phyloP scores from a whole-genome alignment of 305 asterid species.

The Fraxinus nigra region DNA sequence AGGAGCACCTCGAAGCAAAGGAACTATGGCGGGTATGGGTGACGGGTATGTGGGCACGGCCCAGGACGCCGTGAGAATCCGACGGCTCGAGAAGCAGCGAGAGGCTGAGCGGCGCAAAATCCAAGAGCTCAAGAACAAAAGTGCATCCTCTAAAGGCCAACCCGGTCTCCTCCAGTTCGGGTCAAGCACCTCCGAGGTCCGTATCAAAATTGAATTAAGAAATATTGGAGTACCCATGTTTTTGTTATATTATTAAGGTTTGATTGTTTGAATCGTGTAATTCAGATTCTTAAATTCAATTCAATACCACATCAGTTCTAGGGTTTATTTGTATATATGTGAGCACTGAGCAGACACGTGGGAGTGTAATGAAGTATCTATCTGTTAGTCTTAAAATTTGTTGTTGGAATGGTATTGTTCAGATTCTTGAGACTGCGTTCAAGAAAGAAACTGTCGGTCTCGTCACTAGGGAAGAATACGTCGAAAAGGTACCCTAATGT shows the following conservation, averaged over 20 bases:
- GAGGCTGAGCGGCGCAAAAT: conserved; percentile 95
- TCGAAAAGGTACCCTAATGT: conserved; percentile 65
- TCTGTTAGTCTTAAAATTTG: neutral
- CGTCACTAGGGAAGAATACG: conserved; percentile 90
- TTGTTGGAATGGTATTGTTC: conserved; percentile 16
- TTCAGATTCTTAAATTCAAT: neutral
- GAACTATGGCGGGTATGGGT: conserved; percentile 94
- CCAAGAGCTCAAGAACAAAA: conserved; percentile 87
- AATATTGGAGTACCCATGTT: neutral
- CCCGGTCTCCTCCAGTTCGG: conserved; percentile 96
- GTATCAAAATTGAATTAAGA: neutral
- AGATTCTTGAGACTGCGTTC: conserved; percentile 93
- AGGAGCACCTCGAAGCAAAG: neutral
- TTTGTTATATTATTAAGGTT: neutral
- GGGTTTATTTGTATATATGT: neutral
- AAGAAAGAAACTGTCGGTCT: conserved; percentile 98
- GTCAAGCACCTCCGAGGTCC: conserved; percentile 89
- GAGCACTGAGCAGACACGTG: neutral
- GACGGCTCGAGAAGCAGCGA: conserved; percentile 94
- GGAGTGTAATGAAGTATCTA: neutral
- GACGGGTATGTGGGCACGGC: conserved; percentile 98
- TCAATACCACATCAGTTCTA: neutral
- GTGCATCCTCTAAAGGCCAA: conserved; percentile 73
- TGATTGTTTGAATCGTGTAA: neutral
- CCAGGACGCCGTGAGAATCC: conserved; percentile 90